Evolutionary conservation across 129 eudicot genomes (phyloP), one percentile per base, ranked within the genome.

Genomic region (Gnaphalium uliginosum): DNA sequence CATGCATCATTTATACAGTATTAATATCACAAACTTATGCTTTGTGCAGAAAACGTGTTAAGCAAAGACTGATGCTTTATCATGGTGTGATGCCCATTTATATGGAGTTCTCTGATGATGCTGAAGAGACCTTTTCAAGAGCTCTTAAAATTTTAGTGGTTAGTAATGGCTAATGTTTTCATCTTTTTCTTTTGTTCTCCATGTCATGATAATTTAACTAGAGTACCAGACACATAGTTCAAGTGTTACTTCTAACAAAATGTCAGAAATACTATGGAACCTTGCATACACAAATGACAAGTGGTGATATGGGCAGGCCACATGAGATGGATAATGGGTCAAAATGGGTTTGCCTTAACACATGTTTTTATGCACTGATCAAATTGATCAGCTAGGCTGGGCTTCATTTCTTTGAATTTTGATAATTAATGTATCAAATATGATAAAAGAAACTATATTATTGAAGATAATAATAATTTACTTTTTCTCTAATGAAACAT

Each of bases 41-140:
- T 63, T 60, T 75, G 43, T 59, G 74, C 89, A 95, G 99, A 22
- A 84, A 86, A 85, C 80, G 97, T 86, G 94, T 95, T 68, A 87
- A 95, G 81, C 97, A 91, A 78, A 81, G 99, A 65, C 76, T 95
- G 71, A 74, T 65, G 71, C 96, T 95, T 76, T 95, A 89, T 77
- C 99, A 89, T 41, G 90, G 99, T 43, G 94, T 91, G 83, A 87
- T 84, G 90, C 99, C 99, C 30, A 95, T 95, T 75, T 82, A 78
- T 78, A 95, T 95, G 99, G 87, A 95, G 78, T 89, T 95, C 75
- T 87, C 97, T 43, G 92, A 91, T 83, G 97, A 95, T 54, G 92
- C 88, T 1, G 99, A 95, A 85, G 99, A 95, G 82, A 91, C 99
- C n/a, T 95, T 95, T 82, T 87, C 96, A 46, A 85, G 91, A 85